These are phyloP conservation scores for Blastomyces percursus DNA, from an alignment of 2,329 filamentous ascomycete genomes.

Conservation along the genomic window DNA sequence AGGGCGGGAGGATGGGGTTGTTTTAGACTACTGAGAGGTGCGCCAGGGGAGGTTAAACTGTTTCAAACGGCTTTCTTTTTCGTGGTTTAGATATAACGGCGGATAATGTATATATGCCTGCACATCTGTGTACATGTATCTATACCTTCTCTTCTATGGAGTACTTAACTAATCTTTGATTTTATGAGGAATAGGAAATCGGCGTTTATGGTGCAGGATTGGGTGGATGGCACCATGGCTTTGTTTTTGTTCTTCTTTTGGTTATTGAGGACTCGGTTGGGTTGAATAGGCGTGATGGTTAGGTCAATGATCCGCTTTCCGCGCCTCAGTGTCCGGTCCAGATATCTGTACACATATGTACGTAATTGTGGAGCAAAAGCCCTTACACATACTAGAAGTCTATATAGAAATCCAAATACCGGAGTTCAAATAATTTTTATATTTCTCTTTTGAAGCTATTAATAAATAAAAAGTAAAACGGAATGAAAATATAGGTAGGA, in stretches of 20 bases:
- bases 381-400: too few relatives aligned
- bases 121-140: too few relatives aligned
- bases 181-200: neutral
- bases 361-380: too few relatives aligned
- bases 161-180: neutral
- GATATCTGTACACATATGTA: too few relatives aligned
- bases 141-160: neutral
- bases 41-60: neutral
- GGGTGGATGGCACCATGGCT: neutral
- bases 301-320: too few relatives aligned
- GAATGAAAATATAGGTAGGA: too few relatives aligned
- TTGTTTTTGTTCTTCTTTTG: too few relatives aligned
- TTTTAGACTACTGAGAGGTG: constrained; percentile 7
- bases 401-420: too few relatives aligned
- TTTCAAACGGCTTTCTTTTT: neutral
- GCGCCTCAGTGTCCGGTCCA: too few relatives aligned
- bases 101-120: neutral
- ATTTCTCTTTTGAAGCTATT: too few relatives aligned
- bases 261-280: neutral
- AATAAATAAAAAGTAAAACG: too few relatives aligned
- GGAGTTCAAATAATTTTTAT: too few relatives aligned
- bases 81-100: neutral
- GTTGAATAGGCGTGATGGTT: neutral
- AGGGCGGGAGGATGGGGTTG: constrained; percentile 13
- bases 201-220: neutral